Evolutionary conservation across 768 basidiomycete species (phyloP).

Genomic region (Boletus edulis): DNA sequence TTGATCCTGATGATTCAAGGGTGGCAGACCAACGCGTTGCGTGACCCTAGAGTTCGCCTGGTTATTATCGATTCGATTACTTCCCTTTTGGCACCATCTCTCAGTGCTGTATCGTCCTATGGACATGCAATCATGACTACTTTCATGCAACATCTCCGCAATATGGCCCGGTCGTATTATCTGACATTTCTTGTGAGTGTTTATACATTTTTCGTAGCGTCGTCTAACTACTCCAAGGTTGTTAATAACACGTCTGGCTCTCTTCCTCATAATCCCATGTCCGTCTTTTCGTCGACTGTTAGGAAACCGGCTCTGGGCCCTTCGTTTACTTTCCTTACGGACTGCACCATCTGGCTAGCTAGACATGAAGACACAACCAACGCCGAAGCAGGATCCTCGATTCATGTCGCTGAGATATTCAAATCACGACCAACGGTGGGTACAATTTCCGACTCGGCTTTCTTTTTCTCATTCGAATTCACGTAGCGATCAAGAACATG

Average conservation of each 20-base stretch:
- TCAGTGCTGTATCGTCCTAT: slow-evolving; percentile 66
- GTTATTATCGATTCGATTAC: slow-evolving; percentile 69
- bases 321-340: slow-evolving; percentile 69
- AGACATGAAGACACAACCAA: slow-evolving; percentile 14
- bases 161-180: slow-evolving; percentile 42
- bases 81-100: slow-evolving; percentile 56
- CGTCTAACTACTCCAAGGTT: slow-evolving; percentile 40
- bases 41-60: slow-evolving; percentile 33
- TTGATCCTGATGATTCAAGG: slow-evolving; percentile 1
- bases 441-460: background rate
- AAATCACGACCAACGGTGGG: slow-evolving; percentile 42
- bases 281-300: slow-evolving; percentile 34
- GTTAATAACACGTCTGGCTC: slow-evolving; percentile 53
- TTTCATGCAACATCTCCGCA: slow-evolving; percentile 64
- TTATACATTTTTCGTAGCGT: background rate
- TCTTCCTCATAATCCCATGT: slow-evolving; percentile 30
- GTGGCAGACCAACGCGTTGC: slow-evolving; percentile 8
- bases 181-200: slow-evolving; percentile 54
- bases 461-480: slow-evolving; percentile 1
- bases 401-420: slow-evolving; percentile 41
- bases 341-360: slow-evolving; percentile 72
- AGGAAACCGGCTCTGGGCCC: slow-evolving; percentile 75
- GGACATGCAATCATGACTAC: slow-evolving; percentile 74
- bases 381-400: slow-evolving; percentile 17
- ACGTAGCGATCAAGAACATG: slow-evolving; percentile 37